Evolutionary conservation across 306 rosid species (phyloP).

Genomic region (Echinosophora koreensis): DNA sequence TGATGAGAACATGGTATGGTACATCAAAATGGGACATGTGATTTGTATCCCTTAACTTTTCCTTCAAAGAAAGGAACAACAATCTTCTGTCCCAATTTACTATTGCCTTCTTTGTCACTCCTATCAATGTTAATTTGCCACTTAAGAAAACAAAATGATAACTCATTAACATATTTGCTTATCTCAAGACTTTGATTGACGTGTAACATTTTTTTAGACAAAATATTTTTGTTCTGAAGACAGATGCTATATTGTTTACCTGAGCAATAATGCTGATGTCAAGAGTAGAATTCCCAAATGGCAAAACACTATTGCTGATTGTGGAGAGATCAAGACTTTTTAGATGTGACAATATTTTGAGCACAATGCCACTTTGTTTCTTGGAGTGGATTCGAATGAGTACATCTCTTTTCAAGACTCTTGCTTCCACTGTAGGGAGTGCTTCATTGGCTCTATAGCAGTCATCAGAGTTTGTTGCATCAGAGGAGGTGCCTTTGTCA

Average conservation of each 20-base stretch:
- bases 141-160: no score
- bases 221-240: no score
- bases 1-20: no score
- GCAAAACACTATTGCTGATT: conserved; percentile 44
- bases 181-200: no score
- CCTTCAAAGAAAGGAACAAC: not conserved
- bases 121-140: no score
- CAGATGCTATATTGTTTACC: conserved; percentile 5
- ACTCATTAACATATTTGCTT: no score
- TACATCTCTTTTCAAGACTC: conserved; percentile 36
- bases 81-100: no score
- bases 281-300: conserved; percentile 49
- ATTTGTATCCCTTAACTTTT: not conserved
- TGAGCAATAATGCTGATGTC: conserved; percentile 46
- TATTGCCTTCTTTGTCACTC: no score
- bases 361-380: conserved; percentile 38
- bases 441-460: conserved; percentile 20
- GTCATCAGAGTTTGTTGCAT: conserved; percentile 24
- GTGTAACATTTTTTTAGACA: no score
- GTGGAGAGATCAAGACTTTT: conserved; percentile 37
- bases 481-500: not conserved
- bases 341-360: conserved; percentile 41
- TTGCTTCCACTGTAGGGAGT: conserved; percentile 50
- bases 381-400: conserved; percentile 45
- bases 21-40: no score